phyloP scores from a whole-genome alignment of 257 asterid species.

The Ehretia macrophylla region DNA sequence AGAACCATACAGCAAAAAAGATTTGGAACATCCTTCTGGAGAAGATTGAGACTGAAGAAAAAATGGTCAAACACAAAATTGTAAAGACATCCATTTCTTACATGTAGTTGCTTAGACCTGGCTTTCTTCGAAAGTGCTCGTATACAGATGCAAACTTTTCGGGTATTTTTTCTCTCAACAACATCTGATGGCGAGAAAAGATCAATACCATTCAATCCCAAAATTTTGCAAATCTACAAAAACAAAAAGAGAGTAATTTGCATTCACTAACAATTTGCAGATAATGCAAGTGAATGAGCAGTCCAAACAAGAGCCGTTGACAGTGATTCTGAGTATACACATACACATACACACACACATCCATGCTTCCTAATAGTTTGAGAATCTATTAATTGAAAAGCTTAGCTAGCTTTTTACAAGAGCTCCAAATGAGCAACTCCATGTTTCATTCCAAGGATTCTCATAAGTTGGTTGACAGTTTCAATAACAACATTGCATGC shows the following conservation, averaged over 20 bases:
- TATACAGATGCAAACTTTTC: constrained; percentile 90
- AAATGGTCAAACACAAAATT: constrained; percentile 5
- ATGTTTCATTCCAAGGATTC: too few relatives aligned
- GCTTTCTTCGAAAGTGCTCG: constrained; percentile 83
- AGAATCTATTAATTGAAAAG: too few relatives aligned
- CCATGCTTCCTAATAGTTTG: too few relatives aligned
- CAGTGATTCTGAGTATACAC: not conserved
- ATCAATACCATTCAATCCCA: constrained; percentile 89
- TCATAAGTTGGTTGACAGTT: too few relatives aligned
- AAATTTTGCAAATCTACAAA: constrained; percentile 64
- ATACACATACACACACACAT: not conserved
- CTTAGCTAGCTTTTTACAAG: too few relatives aligned
- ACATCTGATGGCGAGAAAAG: constrained; percentile 95
- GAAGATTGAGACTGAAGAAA: not conserved
- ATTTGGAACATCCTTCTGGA: too few relatives aligned
- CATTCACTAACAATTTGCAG: not conserved
- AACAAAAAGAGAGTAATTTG: not conserved
- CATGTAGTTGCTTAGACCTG: constrained; percentile 70
- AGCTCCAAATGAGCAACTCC: too few relatives aligned
- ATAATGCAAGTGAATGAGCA: not conserved
- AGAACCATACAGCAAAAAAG: not conserved
- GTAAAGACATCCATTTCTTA: constrained; percentile 26
- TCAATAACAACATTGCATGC: too few relatives aligned
- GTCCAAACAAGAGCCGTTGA: not conserved
- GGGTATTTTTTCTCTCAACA: constrained; percentile 67